phyloP scores from a whole-genome alignment of 208 protist genomes.

The Polymyxa betae region DNA sequence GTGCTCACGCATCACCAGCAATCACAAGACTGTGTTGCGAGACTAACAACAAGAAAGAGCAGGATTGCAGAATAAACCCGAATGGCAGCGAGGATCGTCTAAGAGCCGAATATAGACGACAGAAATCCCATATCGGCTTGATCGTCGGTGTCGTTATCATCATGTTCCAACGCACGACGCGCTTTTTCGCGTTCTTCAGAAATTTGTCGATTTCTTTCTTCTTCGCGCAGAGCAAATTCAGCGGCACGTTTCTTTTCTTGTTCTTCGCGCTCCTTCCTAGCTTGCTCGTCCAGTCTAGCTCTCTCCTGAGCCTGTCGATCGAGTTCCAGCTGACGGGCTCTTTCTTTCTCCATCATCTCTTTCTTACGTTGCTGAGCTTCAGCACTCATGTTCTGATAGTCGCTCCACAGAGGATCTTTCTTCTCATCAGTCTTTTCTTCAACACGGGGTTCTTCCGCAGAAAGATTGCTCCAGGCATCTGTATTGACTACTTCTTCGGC shows the following conservation, averaged over 20 bases:
- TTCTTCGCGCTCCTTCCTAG: not conserved
- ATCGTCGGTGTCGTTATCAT: not conserved
- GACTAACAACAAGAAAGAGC: no score
- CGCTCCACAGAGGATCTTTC: conserved; percentile 8
- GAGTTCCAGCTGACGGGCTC: not conserved
- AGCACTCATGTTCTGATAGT: conserved; percentile 48
- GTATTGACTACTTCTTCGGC: not conserved
- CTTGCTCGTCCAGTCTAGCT: not conserved
- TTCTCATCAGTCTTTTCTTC: not conserved
- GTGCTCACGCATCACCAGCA: no score
- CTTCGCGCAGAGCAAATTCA: not conserved
- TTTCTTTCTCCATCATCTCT: not conserved
- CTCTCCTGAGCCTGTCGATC: not conserved
- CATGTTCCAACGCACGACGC: not conserved
- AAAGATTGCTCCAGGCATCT: not conserved
- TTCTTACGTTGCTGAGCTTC: conserved; percentile 44
- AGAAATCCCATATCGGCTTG: not conserved
- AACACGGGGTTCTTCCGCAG: not conserved
- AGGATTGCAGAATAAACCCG: no score
- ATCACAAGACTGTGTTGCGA: no score
- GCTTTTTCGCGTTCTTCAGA: not conserved
- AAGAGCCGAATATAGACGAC: not conserved
- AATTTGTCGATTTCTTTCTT: not conserved
- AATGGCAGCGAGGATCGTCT: no score
- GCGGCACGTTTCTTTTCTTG: not conserved